A percentile compares a stretch with the other conserved stretches of the same genome.
Conservation (phyloP, 495 filamentous ascomycete genomes). For the Xylaria grammica region DNA sequence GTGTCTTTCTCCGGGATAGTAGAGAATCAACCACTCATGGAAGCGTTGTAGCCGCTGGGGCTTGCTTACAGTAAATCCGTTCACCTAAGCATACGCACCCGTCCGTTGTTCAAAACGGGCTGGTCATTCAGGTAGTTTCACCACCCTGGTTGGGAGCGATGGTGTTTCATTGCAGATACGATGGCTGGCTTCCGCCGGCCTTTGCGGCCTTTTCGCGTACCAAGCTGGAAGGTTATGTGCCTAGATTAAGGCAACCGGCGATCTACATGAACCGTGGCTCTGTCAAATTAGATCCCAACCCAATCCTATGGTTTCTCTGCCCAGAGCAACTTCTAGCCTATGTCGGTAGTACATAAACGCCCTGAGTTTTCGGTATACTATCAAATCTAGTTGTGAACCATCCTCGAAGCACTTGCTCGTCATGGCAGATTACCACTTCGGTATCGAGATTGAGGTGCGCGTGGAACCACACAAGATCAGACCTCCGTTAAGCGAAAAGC, state of each 20-base stretch:
- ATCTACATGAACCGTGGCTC: neutral
- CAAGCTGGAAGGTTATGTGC: neutral
- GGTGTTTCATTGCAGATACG: neutral
- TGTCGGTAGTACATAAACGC: neutral
- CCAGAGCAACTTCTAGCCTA: neutral
- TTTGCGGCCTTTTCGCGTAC: neutral
- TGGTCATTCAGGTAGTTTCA: no score
- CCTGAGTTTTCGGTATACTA: neutral
- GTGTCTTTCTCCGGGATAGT: neutral
- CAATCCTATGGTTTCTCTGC: neutral
- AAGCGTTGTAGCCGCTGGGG: neutral
- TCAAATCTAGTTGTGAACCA: neutral
- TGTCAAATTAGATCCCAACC: neutral
- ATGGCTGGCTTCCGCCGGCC: neutral
- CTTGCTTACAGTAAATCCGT: neutral
- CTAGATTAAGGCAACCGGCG: neutral
- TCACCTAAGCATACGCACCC: neutral
- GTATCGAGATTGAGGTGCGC: conserved; percentile 25
- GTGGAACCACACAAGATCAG: conserved; percentile 8
- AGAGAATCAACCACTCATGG: neutral
- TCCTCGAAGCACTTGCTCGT: neutral
- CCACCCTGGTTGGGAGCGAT: neutral
- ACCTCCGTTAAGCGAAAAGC: conserved; percentile 7
- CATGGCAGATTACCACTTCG: conserved; percentile 27
- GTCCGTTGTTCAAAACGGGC: no score